phyloP scores from a whole-genome alignment of 257 asterid genomes.

The Solanum rostratum region DNA sequence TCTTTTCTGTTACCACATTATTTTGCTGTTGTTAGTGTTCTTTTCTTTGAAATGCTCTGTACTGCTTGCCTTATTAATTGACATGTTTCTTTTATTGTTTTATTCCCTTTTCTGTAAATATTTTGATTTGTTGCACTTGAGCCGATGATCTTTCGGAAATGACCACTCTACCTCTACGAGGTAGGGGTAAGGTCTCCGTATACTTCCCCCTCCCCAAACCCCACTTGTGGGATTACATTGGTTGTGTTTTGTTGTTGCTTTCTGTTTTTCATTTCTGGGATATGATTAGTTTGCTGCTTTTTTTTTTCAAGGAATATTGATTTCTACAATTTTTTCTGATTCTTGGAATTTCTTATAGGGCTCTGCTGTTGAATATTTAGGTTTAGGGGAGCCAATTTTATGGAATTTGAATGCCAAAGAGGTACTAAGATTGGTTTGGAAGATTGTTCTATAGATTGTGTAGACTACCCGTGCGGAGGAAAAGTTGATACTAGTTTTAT shows the following conservation, averaged over 20 bases:
- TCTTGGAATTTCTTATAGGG: not conserved
- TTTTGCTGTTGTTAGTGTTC: not conserved
- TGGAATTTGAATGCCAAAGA: slow-evolving; percentile 90
- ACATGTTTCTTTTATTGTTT: not conserved
- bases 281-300: not conserved
- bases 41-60: not conserved
- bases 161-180: not conserved
- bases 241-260: not conserved
- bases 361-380: not conserved
- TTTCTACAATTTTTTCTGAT: not conserved
- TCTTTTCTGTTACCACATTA: not conserved
- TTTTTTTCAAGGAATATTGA: not conserved
- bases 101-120: not conserved
- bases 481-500: slow-evolving; percentile 19
- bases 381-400: slow-evolving; percentile 26
- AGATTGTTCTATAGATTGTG: slow-evolving; percentile 18
- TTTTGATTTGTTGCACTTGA: not conserved
- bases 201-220: not conserved
- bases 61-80: not conserved
- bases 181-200: not conserved
- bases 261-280: not conserved
- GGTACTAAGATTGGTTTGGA: slow-evolving; percentile 24
- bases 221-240: not conserved
- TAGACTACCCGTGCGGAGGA: slow-evolving; percentile 14
- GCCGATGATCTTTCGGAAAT: not conserved